These are phyloP conservation scores for Saturnispora serradocipensis DNA, from an alignment of 805 yeast genomes.

Conservation along the genomic window DNA sequence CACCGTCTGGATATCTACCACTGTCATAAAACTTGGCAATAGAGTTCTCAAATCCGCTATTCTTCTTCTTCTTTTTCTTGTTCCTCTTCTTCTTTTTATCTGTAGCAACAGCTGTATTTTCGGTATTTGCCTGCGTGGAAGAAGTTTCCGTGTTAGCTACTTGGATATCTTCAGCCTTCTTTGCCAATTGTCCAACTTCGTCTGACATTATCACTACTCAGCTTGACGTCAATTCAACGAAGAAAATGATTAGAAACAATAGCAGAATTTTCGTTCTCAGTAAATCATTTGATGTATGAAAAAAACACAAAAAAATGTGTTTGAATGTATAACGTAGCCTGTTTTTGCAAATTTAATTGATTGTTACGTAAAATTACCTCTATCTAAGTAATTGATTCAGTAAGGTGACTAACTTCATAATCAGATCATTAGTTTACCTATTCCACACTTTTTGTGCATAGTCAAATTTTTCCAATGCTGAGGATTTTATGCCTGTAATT, in stretches of 20 bases:
- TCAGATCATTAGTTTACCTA: not conserved
- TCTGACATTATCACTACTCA: not conserved
- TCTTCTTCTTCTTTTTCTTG: conserved; percentile 49
- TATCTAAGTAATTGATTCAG: no score
- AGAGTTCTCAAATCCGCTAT: conserved; percentile 35
- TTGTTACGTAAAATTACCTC: no score
- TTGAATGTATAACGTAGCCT: not conserved
- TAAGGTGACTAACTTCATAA: no score
- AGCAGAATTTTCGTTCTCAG: not conserved
- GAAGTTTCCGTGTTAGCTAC: not conserved
- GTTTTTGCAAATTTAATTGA: not conserved
- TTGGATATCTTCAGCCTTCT: not conserved
- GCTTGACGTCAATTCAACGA: not conserved
- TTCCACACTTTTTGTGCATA: not conserved
- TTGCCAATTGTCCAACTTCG: not conserved
- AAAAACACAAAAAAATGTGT: not conserved
- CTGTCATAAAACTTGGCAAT: conserved; percentile 63
- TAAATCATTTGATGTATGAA: not conserved
- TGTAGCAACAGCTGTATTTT: not conserved
- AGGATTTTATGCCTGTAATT: not conserved
- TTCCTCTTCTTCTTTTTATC: conserved; percentile 29
- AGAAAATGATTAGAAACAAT: not conserved
- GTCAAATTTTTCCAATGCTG: not conserved
- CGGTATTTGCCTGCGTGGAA: not conserved
- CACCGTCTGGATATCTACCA: conserved; percentile 76